These are phyloP conservation scores for Corymbia citriodora DNA, from an alignment of 441 rosid species.

Conservation along the genomic window DNA sequence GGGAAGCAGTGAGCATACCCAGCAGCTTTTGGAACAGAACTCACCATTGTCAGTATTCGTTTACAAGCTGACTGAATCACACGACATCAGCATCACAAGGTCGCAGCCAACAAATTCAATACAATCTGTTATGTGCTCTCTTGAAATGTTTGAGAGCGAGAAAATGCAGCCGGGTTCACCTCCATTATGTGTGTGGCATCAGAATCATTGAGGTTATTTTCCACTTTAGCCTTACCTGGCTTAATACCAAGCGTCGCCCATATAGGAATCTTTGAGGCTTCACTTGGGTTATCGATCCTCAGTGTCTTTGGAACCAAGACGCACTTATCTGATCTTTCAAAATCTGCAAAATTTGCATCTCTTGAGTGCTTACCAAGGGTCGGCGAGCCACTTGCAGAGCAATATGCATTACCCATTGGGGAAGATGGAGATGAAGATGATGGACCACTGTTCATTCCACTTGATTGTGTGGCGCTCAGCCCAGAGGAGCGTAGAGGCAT, in stretches of 20 bases:
- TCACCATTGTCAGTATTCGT: background rate
- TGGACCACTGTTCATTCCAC: constrained; percentile 29
- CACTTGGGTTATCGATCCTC: constrained; percentile 44
- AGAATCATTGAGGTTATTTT: constrained; percentile 18
- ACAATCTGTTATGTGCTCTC: constrained; percentile 35
- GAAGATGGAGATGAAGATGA: constrained; percentile 35
- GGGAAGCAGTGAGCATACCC: background rate
- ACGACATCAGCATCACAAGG: background rate
- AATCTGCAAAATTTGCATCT: constrained; percentile 28
- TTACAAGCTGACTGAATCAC: background rate
- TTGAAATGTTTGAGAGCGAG: constrained; percentile 50
- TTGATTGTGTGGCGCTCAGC: constrained; percentile 18
- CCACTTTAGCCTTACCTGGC: constrained; percentile 30
- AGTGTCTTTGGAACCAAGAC: constrained; percentile 48
- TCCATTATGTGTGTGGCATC: constrained; percentile 30
- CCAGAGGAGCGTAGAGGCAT: constrained; percentile 37
- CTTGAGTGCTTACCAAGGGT: constrained; percentile 69
- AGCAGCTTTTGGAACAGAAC: background rate
- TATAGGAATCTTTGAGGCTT: constrained; percentile 46
- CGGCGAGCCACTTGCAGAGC: constrained; percentile 46
- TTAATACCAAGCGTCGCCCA: constrained; percentile 42
- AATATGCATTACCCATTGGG: constrained; percentile 28
- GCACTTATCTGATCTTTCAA: constrained; percentile 32
- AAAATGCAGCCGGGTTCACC: constrained; percentile 65
- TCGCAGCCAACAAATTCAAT: background rate